Percentiles rank a stretch among this genome's conserved stretches.
These are phyloP conservation scores for Chalciporus sphaerocephalus DNA, from an alignment of 768 basidiomycete genomes.

Conservation along the genomic window DNA sequence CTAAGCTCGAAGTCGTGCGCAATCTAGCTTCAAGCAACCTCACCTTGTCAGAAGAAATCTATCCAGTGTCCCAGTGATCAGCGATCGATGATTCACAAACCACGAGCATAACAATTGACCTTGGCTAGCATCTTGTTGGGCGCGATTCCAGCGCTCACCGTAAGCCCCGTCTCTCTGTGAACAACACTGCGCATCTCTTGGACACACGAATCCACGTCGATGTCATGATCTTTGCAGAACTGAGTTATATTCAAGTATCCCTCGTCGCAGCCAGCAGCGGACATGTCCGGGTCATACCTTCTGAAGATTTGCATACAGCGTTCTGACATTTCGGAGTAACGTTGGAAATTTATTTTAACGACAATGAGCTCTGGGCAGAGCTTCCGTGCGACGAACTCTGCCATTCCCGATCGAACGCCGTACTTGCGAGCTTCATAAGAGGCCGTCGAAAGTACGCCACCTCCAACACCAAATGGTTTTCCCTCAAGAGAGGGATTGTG, in stretches of 20 bases:
- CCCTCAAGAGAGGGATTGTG: constrained; percentile 58
- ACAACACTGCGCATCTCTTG: constrained; percentile 71
- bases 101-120: constrained; percentile 37
- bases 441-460: constrained; percentile 82
- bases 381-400: constrained; percentile 93
- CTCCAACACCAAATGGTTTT: constrained; percentile 78
- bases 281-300: constrained; percentile 75
- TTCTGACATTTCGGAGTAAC: constrained; percentile 67
- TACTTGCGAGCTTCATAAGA: constrained; percentile 90
- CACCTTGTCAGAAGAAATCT: constrained; percentile 94
- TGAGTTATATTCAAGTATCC: constrained; percentile 88
- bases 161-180: constrained; percentile 73
- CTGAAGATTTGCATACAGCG: constrained; percentile 65
- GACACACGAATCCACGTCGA: constrained; percentile 73
- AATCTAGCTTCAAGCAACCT: not conserved
- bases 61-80: constrained; percentile 1
- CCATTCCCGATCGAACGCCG: constrained; percentile 93
- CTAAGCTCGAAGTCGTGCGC: constrained; percentile 1
- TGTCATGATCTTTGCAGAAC: constrained; percentile 66
- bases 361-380: constrained; percentile 86
- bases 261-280: constrained; percentile 79
- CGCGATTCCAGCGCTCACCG: constrained; percentile 93
- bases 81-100: not conserved
- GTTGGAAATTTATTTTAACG: constrained; percentile 51
- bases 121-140: constrained; percentile 97